Conservation (phyloP, 176 grass and related monocot genomes). For the Oryza nivara region DNA sequence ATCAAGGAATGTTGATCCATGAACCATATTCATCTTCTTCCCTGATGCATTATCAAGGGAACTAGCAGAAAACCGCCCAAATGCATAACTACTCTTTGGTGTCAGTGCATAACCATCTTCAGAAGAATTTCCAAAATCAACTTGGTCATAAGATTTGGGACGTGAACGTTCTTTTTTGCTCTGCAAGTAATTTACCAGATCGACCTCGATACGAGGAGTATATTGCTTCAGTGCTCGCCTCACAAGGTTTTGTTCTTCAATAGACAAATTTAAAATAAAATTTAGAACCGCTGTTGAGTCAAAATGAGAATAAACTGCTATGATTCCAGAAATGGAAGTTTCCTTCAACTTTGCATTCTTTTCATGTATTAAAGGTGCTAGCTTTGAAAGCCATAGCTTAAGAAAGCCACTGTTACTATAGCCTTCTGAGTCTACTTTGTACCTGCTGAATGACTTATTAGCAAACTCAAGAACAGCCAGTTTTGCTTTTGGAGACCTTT, state of each 20-base stretch:
- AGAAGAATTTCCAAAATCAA: slow-evolving; percentile 75
- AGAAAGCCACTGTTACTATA: slow-evolving; percentile 80
- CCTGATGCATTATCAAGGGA: slow-evolving; percentile 55
- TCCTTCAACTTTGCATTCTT: slow-evolving; percentile 93
- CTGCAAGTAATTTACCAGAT: slow-evolving; percentile 93
- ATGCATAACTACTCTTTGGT: slow-evolving; percentile 59
- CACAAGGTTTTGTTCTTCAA: slow-evolving; percentile 84
- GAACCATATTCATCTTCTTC: slow-evolving; percentile 47
- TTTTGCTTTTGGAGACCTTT: slow-evolving; percentile 85
- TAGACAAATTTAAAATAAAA: slow-evolving; percentile 79
- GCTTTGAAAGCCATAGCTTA: slow-evolving; percentile 91
- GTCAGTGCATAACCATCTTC: slow-evolving; percentile 69
- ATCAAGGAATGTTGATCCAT: slow-evolving; percentile 49
- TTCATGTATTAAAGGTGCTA: slow-evolving; percentile 81
- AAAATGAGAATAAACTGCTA: slow-evolving; percentile 88
- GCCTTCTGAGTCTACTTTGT: slow-evolving; percentile 64
- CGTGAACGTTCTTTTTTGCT: slow-evolving; percentile 85
- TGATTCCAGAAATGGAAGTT: slow-evolving; percentile 81
- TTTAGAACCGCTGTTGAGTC: slow-evolving; percentile 79
- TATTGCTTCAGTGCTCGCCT: slow-evolving; percentile 85
- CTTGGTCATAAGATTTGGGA: slow-evolving; percentile 78
- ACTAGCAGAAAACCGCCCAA: slow-evolving; percentile 63
- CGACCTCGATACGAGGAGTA: slow-evolving; percentile 89
- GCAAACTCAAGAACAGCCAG: slow-evolving; percentile 84
- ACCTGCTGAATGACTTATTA: slow-evolving; percentile 77